Conservation (phyloP, 2,329 filamentous ascomycete genomes). For the Phialophora expanda region DNA sequence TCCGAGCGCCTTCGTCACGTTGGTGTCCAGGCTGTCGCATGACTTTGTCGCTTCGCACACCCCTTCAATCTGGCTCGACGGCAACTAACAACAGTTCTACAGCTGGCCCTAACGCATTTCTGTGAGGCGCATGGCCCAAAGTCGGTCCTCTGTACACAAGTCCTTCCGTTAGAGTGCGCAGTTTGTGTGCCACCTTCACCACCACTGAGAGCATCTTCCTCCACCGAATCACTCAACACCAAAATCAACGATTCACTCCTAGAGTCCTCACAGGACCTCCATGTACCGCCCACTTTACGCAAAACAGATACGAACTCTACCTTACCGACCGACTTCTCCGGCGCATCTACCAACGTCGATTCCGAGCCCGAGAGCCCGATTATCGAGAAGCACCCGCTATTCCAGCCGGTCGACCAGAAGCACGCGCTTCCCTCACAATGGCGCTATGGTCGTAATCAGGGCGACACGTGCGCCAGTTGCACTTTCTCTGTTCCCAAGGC, state of each 20-base stretch:
- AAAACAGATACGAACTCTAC: constrained; percentile 38
- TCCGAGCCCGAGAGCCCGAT: constrained; percentile 40
- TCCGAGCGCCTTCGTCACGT: constrained; percentile 18
- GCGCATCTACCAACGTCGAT: constrained; percentile 39
- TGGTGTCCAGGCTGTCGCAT: constrained; percentile 29
- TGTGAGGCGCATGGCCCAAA: constrained; percentile 67
- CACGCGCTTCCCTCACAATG: constrained; percentile 30
- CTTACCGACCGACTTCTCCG: constrained; percentile 42
- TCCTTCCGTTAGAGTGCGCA: constrained; percentile 59
- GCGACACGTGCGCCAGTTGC: constrained; percentile 63
- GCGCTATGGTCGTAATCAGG: constrained; percentile 51
- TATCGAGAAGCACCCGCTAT: constrained; percentile 59
- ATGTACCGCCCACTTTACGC: constrained; percentile 26
- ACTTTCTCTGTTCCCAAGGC: constrained; percentile 61
- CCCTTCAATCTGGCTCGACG: constrained; percentile 8
- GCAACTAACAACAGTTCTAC: constrained; percentile 24
- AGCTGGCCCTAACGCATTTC: constrained; percentile 68
- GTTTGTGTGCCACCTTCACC: constrained; percentile 55
- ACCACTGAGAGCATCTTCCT: constrained; percentile 51
- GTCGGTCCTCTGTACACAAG: constrained; percentile 66
- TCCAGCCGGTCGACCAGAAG: constrained; percentile 40
- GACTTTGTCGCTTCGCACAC: constrained; percentile 8
- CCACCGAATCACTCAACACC: constrained; percentile 33
- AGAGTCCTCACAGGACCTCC: constrained; percentile 20
- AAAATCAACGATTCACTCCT: constrained; percentile 30